These are phyloP conservation scores for Ocimum tenuiflorum DNA, from an alignment of 257 asterid species.

Conservation along the genomic window DNA sequence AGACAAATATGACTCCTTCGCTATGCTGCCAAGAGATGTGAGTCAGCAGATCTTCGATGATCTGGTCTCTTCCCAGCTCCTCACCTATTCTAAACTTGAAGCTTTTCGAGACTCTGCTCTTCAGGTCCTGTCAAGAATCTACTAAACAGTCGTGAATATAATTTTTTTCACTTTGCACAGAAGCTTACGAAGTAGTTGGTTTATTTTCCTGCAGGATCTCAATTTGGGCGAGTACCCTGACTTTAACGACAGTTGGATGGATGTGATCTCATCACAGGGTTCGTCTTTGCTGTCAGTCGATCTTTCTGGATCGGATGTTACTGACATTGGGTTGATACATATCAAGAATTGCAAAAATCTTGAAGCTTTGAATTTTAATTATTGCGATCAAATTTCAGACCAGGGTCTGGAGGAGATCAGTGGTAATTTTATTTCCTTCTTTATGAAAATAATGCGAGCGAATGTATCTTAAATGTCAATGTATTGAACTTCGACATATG, in stretches of 20 bases:
- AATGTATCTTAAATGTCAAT: no score
- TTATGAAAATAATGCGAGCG: no score
- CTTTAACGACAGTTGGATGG: slow-evolving; percentile 69
- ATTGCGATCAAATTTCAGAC: slow-evolving; percentile 68
- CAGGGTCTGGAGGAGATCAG: slow-evolving; percentile 54
- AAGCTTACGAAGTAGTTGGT: slow-evolving; percentile 2
- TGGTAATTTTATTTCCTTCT: slow-evolving; percentile 30
- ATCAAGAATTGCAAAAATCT: slow-evolving; percentile 60
- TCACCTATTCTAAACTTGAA: slow-evolving; percentile 48
- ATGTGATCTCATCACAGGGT: slow-evolving; percentile 68
- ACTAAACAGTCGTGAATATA: neutral
- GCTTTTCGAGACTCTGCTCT: slow-evolving; percentile 93
- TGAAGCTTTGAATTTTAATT: slow-evolving; percentile 62
- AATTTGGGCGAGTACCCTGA: slow-evolving; percentile 75
- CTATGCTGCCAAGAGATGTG: slow-evolving; percentile 75
- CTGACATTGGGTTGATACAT: slow-evolving; percentile 53
- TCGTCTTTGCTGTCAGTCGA: slow-evolving; percentile 67
- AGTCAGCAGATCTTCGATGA: slow-evolving; percentile 83
- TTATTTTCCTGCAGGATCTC: slow-evolving; percentile 55
- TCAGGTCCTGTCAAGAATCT: slow-evolving; percentile 46
- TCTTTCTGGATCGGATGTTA: slow-evolving; percentile 67
- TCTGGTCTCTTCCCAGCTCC: slow-evolving; percentile 53
- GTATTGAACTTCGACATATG: neutral
- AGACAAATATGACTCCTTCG: slow-evolving; percentile 47
- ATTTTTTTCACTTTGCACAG: neutral